Evolutionary conservation across 805 yeast genomes (phyloP), one percentile per base, ranked within the genome.

Genomic region (Ogataea paraovalis): DNA sequence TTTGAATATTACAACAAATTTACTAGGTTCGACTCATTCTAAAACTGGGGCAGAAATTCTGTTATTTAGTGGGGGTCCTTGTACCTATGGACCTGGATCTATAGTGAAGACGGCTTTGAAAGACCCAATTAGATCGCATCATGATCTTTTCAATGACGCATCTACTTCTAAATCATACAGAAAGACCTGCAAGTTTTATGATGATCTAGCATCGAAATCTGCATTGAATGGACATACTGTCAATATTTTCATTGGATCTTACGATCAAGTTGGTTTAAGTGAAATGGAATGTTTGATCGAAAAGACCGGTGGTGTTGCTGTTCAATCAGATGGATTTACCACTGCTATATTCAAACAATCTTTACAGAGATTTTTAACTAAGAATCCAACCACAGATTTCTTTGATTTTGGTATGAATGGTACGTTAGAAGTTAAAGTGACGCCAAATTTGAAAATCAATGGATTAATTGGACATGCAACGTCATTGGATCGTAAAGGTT

Each of bases 281-380:
- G 89, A 83, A 60, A 83, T 83, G 88, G 82, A 79, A 49, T 69
- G 73, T 14, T 63, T 82, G 10, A 68, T 79, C 43, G 71, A 74
- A 56, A 71, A 71, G 48, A 81, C 87, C 10, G 88, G 88, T 23
- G 89, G 89, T 43, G 68, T 69, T 3, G 73, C 81, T 22, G 79
- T 83, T 2, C 74, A 82, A 69, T 71, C 83, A 47, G 89, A 83
- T 65, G 77, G 83, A 3, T 83, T 82, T 58, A 74, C 78, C 30
- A 82, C 87, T 0, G 77, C 87, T 1, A 82, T 83, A 51, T 83
- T 83, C 69, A 80, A 78, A 56, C 87, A 82, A 64, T 81, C 87
- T 21, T 74, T 82, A 46, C 70, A 75, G 45, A 74, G 77, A 56
- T 75, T 80, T 51, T 72, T 82, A 55, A 63, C 61, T 19, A 71